These are phyloP conservation scores for Dryadomyces sulphureus DNA, from an alignment of 2,329 filamentous ascomycete genomes.

Conservation along the genomic window DNA sequence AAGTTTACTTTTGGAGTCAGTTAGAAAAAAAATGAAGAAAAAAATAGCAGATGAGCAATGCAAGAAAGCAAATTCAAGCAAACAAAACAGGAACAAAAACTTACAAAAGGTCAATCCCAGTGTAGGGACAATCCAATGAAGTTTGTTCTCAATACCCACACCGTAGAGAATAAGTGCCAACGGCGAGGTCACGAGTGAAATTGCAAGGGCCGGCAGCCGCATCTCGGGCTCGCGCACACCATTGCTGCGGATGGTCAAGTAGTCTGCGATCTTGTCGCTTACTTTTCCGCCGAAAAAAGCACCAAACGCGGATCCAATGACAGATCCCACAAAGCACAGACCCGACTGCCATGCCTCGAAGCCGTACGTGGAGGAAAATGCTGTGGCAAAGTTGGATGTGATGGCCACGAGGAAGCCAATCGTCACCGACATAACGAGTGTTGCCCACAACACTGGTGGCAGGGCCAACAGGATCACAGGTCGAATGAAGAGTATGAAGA, in stretches of 20 bases:
- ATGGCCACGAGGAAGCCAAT: constrained; percentile 39
- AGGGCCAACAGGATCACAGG: constrained; percentile 34
- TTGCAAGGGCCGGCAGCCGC: constrained; percentile 37
- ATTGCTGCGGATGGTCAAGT: constrained; percentile 33
- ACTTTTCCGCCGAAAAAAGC: constrained; percentile 34
- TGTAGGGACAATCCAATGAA: constrained; percentile 42
- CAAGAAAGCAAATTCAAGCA: background rate
- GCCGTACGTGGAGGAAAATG: constrained; percentile 25
- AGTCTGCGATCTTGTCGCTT: constrained; percentile 31
- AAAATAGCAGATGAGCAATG: no score
- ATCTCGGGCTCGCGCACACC: constrained; percentile 41
- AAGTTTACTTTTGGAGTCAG: constrained; percentile 19
- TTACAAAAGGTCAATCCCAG: constrained; percentile 35
- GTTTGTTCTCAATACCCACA: constrained; percentile 27
- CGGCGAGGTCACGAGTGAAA: constrained; percentile 35
- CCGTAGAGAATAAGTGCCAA: constrained; percentile 30
- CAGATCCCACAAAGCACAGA: constrained; percentile 32
- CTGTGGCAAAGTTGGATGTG: constrained; percentile 33
- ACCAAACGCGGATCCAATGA: constrained; percentile 32
- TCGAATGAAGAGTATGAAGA: constrained; percentile 31
- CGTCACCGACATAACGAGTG: constrained; percentile 36
- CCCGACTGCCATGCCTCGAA: constrained; percentile 32
- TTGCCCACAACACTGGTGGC: constrained; percentile 39
- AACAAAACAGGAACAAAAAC: background rate
- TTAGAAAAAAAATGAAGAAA: background rate